Base-by-base conservation (phyloP, 768 basidiomycete genomes). In the Mycena epipterygia region DNA sequence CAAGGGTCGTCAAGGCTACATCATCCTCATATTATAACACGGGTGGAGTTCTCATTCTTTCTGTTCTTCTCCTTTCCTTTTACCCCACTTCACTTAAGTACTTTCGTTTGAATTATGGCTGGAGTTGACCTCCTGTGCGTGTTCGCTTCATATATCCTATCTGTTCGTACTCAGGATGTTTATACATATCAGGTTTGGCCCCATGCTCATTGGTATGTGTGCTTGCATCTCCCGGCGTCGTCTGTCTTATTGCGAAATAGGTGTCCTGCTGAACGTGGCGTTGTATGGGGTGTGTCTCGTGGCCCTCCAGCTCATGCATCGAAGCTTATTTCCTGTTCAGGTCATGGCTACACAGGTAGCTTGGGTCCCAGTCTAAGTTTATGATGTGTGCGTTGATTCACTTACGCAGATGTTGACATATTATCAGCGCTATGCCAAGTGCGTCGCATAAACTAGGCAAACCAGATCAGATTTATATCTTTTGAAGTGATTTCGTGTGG, bases 91-190 rank as follows among this genome's bases (percentile, higher is more conserved):
- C 53, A 44, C 42, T 44, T 44, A 21, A n/a, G n/a, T n/a, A n/a
- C 3, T 49, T 53, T 59, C 58, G 23, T 27, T 59, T 41, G 59
- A 68, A 62, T 62, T 49, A 71, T 71, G 70, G 55, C 71, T 46
- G 66, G 65, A 72, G 66, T 64, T 63, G 66, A 72, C 30, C 71
- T 68, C 71, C 61, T 72, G 70, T 72, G 46, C 37, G 65, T 48
- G 21, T 9, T 23, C 44, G 11, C 12, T 19, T 33, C 27, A 14
- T n/a, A 44, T 44, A 17, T 42, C 21, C 37, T 27, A 14, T 39
- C 11, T 35, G 3, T 17, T 21, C 25, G 9, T 21, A 23, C 52
- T 61, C 25, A 67, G 14, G 39, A 41, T 41, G 39, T 41, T 41
- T 41, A 17, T 56, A 21, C 17, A 2, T 27, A 5, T 16, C 48